Base-by-base conservation (phyloP, 1,284 basidiomycete genomes). In the Sphagnurus paluster region DNA sequence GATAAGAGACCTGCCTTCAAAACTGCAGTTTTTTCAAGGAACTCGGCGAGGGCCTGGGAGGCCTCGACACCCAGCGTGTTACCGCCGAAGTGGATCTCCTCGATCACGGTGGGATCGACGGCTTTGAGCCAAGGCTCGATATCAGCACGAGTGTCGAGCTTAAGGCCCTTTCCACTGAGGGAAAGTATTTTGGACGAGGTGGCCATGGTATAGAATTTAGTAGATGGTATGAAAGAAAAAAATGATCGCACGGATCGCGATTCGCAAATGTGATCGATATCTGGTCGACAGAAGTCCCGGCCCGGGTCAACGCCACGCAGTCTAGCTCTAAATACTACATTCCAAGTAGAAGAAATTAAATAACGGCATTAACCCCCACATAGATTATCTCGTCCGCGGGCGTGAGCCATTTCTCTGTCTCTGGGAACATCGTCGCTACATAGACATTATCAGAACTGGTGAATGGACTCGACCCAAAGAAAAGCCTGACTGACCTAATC, bases 41-140 rank as follows among this genome's bases (percentile, higher is more conserved):
- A 88, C 40, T 87, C 85, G 42, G 87, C 93, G 34, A 99, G 79
- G 24, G 90, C 91, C 61, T 84, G 67, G 49, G 93, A 90, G 28
- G 96, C 96, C 61, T 91, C 93, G 21, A 97, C 84, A 44, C 97
- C 96, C 42, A 98, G 77, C n/a, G 93, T 96, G 70, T 99, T 98
- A 21, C 93, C 96, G 43, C 94, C 91, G 49, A 99, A 78, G 64
- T 95, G 90, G 53, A 99, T 84, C 70, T 97, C 93, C 66, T 93
- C 86, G 54, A 94, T 73, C 53, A 75, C 66, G 14, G 79, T 71
- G 29, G 84, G 82, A 57, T 90, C 77, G 38, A 89, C 65, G 55
- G 79, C 75, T 25, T 81, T 74, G 19, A 98, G 72, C 61, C 87
- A 80, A 0, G 90, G 88, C 58, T 86, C 80, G 49, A 96, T 86